A percentile compares a stretch with the other conserved stretches of the same genome.
Evolutionary conservation across 495 filamentous ascomycete species (phyloP).

Genomic region (Hyphodiscus hymeniophilus): DNA sequence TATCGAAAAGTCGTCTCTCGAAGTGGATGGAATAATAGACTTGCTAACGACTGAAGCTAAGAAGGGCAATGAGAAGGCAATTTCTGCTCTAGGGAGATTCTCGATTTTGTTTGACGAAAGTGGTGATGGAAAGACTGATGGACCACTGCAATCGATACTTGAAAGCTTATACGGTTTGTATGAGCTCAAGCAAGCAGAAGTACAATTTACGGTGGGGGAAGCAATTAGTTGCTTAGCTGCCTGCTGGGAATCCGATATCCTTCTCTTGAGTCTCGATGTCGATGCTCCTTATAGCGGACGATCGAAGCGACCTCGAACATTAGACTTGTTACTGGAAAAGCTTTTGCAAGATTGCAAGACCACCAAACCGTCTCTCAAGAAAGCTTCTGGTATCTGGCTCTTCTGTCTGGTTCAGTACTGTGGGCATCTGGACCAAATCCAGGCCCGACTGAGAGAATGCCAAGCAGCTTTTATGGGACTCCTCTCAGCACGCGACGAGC

Average conservation of each 20-base stretch:
- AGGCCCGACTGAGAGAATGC: slow-evolving; percentile 63
- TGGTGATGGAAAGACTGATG: slow-evolving; percentile 21
- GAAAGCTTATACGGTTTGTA: slow-evolving; percentile 63
- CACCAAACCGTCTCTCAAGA: slow-evolving; percentile 78
- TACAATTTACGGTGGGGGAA: slow-evolving; percentile 84
- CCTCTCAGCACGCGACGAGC: slow-evolving; percentile 80
- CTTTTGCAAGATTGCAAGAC: slow-evolving; percentile 64
- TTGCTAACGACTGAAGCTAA: slow-evolving; percentile 59
- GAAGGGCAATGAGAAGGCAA: slow-evolving; percentile 72
- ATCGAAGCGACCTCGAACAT: slow-evolving; percentile 34
- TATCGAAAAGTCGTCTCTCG: slow-evolving; percentile 18
- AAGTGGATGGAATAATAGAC: slow-evolving; percentile 36
- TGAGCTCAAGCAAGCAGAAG: slow-evolving; percentile 73
- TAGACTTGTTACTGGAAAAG: slow-evolving; percentile 54
- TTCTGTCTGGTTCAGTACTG: slow-evolving; percentile 90
- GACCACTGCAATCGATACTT: slow-evolving; percentile 32
- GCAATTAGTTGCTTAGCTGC: slow-evolving; percentile 67
- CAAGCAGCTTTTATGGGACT: slow-evolving; percentile 82
- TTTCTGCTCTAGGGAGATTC: slow-evolving; percentile 63
- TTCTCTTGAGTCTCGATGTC: slow-evolving; percentile 42
- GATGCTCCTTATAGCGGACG: slow-evolving; percentile 25
- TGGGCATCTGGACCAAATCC: slow-evolving; percentile 62
- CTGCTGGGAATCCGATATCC: slow-evolving; percentile 63
- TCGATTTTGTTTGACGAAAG: slow-evolving; percentile 41
- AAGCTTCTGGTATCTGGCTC: slow-evolving; percentile 88